A percentile compares a stretch with the other conserved stretches of the same genome.
These are phyloP conservation scores for Millerago galiae DNA, from an alignment of 805 yeast genomes.

Conservation along the genomic window DNA sequence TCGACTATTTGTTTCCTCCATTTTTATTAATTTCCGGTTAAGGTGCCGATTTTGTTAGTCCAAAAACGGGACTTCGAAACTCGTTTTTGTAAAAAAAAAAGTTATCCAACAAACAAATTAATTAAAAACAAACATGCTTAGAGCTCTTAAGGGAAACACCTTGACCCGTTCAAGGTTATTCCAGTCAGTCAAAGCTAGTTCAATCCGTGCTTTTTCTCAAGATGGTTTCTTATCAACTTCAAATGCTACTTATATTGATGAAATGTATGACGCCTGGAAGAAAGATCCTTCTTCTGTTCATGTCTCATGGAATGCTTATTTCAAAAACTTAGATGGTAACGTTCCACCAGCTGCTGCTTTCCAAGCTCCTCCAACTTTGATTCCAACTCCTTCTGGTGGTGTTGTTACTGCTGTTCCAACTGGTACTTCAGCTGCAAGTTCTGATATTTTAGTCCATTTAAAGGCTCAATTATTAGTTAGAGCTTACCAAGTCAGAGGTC, in stretches of 20 bases:
- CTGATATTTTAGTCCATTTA: slow-evolving; percentile 73
- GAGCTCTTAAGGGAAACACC: slow-evolving; percentile 20
- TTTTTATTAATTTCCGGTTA: background rate
- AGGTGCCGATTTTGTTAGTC: slow-evolving; percentile 1
- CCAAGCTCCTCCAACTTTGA: slow-evolving; percentile 85
- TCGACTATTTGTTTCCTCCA: background rate
- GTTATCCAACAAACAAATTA: background rate
- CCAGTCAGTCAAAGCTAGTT: slow-evolving; percentile 8
- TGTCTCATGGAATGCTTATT: slow-evolving; percentile 95
- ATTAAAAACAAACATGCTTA: slow-evolving; percentile 15
- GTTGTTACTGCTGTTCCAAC: slow-evolving; percentile 53
- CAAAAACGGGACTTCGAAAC: background rate
- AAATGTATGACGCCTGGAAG: slow-evolving; percentile 95
- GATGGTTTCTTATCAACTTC: slow-evolving; percentile 81
- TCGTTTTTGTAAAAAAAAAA: background rate
- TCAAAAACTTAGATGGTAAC: slow-evolving; percentile 75
- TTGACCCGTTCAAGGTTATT: slow-evolving; percentile 20
- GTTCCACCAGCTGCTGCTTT: slow-evolving; percentile 74
- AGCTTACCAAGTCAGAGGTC: slow-evolving; percentile 99
- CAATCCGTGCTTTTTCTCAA: slow-evolving; percentile 8
- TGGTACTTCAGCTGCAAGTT: slow-evolving; percentile 32
- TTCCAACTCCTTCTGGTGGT: slow-evolving; percentile 78
- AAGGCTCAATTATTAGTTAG: slow-evolving; percentile 95
- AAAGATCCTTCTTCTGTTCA: slow-evolving; percentile 88
- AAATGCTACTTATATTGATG: slow-evolving; percentile 91